Percentiles rank a stretch among this genome's conserved stretches.
Conservation (phyloP, 2,329 filamentous ascomycete species). For the Fusarium dimerum region DNA sequence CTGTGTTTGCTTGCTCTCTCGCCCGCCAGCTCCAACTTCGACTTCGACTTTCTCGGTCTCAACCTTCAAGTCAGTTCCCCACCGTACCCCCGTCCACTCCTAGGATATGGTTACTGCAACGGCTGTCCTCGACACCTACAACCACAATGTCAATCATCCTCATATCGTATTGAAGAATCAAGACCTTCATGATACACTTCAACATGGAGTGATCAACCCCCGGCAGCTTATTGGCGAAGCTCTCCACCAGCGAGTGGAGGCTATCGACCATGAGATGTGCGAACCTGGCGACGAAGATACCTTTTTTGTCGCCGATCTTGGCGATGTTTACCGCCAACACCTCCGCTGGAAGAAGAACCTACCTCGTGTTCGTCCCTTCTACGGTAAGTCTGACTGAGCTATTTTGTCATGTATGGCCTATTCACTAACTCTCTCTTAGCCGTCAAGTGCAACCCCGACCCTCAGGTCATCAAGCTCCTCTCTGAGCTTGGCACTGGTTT, state of each 20-base stretch:
- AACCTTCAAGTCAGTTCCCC: slow-evolving; percentile 13
- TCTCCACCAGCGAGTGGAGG: slow-evolving; percentile 80
- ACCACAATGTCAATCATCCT: slow-evolving; percentile 51
- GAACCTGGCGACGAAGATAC: slow-evolving; percentile 93
- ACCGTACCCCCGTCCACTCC: slow-evolving; percentile 24
- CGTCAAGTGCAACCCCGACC: slow-evolving; percentile 98
- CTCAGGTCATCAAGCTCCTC: slow-evolving; percentile 83
- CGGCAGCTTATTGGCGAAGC: slow-evolving; percentile 86
- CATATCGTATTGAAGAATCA: slow-evolving; percentile 50
- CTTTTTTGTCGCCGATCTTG: slow-evolving; percentile 97
- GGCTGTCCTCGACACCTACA: slow-evolving; percentile 56
- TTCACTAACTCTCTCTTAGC: slow-evolving; percentile 51
- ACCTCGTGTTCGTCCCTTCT: slow-evolving; percentile 91
- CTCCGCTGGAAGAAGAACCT: slow-evolving; percentile 96
- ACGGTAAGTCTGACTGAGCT: slow-evolving; percentile 60
- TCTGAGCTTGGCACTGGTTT: slow-evolving; percentile 89
- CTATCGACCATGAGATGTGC: slow-evolving; percentile 84
- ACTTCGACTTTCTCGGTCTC: slow-evolving; percentile 7
- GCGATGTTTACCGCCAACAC: slow-evolving; percentile 98
- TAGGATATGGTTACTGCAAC: slow-evolving; percentile 69
- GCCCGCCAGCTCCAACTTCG: not conserved
- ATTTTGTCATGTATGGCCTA: not conserved
- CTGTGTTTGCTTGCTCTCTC: not conserved
- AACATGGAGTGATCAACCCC: slow-evolving; percentile 51
- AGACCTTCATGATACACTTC: slow-evolving; percentile 39